A percentile compares a stretch with the other conserved stretches of the same genome.
Conservation (phyloP, 1,284 basidiomycete genomes). For the Irpex sp. region DNA sequence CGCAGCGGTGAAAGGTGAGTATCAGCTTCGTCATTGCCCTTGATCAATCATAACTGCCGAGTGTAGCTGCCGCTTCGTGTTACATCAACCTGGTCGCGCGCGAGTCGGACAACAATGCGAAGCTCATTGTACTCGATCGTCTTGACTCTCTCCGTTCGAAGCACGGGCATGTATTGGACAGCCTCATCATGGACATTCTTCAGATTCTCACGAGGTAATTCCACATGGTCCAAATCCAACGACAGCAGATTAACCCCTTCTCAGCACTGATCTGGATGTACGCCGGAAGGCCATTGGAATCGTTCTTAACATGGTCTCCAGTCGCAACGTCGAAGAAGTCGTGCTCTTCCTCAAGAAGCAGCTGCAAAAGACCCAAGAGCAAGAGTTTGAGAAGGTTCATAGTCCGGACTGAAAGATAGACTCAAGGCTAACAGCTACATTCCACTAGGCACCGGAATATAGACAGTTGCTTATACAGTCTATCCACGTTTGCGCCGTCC, state of each 20-base stretch:
- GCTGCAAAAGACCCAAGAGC: slow-evolving; percentile 87
- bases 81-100: slow-evolving; percentile 91
- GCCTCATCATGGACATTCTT: slow-evolving; percentile 94
- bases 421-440: neutral
- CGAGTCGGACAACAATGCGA: slow-evolving; percentile 99
- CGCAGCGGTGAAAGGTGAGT: slow-evolving; percentile 87
- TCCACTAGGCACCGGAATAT: slow-evolving; percentile 81
- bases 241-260: slow-evolving; percentile 6
- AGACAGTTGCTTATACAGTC: slow-evolving; percentile 96
- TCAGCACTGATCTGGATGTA: slow-evolving; percentile 94
- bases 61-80: slow-evolving; percentile 80
- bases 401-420: neutral
- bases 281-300: slow-evolving; percentile 90
- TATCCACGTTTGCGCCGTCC: slow-evolving; percentile 95
- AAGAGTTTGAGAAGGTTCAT: slow-evolving; percentile 77
- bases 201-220: too few relatives aligned
- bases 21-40: neutral
- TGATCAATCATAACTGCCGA: neutral
- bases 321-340: slow-evolving; percentile 97
- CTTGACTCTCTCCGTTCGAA: slow-evolving; percentile 82
- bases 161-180: slow-evolving; percentile 90
- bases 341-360: slow-evolving; percentile 98
- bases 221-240: too few relatives aligned
- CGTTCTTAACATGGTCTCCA: slow-evolving; percentile 92
- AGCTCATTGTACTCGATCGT: slow-evolving; percentile 95